These are phyloP conservation scores for Melastoma candidum DNA, from an alignment of 441 rosid genomes.

Conservation along the genomic window DNA sequence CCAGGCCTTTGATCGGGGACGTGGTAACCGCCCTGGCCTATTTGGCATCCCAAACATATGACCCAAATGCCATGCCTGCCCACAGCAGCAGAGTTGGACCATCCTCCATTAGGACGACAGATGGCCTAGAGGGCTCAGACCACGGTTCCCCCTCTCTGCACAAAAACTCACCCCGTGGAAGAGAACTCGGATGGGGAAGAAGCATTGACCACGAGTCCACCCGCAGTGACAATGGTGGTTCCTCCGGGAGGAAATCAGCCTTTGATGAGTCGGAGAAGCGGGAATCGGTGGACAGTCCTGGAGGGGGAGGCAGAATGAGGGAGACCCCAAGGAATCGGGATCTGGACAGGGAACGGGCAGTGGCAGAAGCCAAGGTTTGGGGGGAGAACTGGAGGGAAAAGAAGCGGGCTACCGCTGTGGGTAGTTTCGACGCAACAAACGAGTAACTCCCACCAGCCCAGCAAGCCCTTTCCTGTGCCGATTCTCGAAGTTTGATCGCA, in stretches of 20 bases:
- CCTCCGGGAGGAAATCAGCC: slow-evolving; percentile 81
- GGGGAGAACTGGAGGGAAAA: slow-evolving; percentile 97
- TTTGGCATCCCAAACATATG: slow-evolving; percentile 87
- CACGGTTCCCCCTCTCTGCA: slow-evolving; percentile 67
- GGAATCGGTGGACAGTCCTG: slow-evolving; percentile 71
- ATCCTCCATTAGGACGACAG: slow-evolving; percentile 55
- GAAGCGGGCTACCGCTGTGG: slow-evolving; percentile 54
- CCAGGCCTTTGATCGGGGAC: slow-evolving; percentile 91
- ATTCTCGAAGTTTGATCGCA: too few relatives aligned
- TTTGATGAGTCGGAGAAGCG: slow-evolving; percentile 49
- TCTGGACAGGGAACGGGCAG: slow-evolving; percentile 92
- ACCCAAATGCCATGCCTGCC: slow-evolving; percentile 40
- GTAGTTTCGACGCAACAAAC: slow-evolving; percentile 70
- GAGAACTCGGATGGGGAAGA: slow-evolving; percentile 49
- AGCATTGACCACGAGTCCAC: slow-evolving; percentile 47
- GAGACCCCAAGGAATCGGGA: slow-evolving; percentile 72
- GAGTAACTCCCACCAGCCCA: slow-evolving; percentile 20
- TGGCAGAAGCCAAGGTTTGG: slow-evolving; percentile 97
- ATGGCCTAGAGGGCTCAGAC: slow-evolving; percentile 75
- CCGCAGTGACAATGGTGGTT: slow-evolving; percentile 56
- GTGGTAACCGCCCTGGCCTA: slow-evolving; percentile 95
- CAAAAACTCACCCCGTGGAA: slow-evolving; percentile 77
- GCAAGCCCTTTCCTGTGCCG: too few relatives aligned
- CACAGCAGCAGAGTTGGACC: slow-evolving; percentile 61
- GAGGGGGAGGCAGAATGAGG: slow-evolving; percentile 52